These are phyloP conservation scores for Erythrobasidium yunnanense DNA, from an alignment of 768 basidiomycete species.

Conservation along the genomic window DNA sequence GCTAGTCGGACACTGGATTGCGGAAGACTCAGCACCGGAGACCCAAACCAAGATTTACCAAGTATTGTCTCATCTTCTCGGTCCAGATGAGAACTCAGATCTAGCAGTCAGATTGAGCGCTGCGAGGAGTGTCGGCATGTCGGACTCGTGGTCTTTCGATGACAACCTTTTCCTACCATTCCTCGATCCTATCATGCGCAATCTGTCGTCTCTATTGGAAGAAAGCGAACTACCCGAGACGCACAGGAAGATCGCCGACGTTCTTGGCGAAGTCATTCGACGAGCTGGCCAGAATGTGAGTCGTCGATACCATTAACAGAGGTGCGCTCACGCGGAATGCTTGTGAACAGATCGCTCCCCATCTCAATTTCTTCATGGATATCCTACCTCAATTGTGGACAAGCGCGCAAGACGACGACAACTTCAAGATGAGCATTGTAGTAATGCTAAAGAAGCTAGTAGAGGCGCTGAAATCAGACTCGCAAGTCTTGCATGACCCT, in stretches of 20 bases:
- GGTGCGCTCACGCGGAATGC: background rate
- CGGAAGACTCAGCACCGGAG: conserved; percentile 47
- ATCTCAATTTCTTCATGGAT: conserved; percentile 52
- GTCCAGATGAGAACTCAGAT: conserved; percentile 58
- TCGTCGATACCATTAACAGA: background rate
- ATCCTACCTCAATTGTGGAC: conserved; percentile 64
- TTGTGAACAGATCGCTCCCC: conserved; percentile 54
- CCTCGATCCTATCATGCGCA: conserved; percentile 52
- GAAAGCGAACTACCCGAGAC: conserved; percentile 67
- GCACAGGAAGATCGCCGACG: conserved; percentile 60
- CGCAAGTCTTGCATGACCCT: conserved; percentile 49
- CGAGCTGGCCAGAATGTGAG: conserved; percentile 44
- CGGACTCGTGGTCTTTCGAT: conserved; percentile 61
- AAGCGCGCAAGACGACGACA: conserved; percentile 37
- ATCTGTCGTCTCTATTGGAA: conserved; percentile 58
- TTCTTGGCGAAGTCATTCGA: conserved; percentile 61
- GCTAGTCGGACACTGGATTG: conserved; percentile 81
- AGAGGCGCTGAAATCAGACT: conserved; percentile 58
- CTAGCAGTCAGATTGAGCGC: conserved; percentile 77
- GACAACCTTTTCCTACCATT: conserved; percentile 57
- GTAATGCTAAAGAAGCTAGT: conserved; percentile 60
- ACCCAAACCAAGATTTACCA: background rate
- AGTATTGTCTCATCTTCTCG: conserved; percentile 48
- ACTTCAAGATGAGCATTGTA: conserved; percentile 49
- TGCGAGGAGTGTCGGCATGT: conserved; percentile 64